Conservation (phyloP, 768 basidiomycete genomes). For the Kondoa malvinella region DNA sequence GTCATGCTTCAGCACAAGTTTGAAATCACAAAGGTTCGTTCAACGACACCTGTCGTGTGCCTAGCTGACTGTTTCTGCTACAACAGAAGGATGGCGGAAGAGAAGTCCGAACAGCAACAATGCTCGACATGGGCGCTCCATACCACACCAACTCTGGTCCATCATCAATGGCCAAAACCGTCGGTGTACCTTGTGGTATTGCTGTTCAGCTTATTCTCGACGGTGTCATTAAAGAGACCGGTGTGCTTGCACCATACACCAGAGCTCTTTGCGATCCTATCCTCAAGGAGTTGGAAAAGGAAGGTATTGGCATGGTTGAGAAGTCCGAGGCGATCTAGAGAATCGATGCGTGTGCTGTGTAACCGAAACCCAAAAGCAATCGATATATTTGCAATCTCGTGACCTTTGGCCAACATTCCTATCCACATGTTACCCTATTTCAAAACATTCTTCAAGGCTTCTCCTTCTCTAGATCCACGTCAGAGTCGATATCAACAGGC, state of each 20-base stretch:
- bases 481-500: too few species aligned
- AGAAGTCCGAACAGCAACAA: slow-evolving; percentile 72
- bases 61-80: background rate
- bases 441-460: too few species aligned
- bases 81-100: slow-evolving; percentile 31
- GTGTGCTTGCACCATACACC: slow-evolving; percentile 71
- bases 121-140: slow-evolving; percentile 71
- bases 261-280: slow-evolving; percentile 23
- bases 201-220: slow-evolving; percentile 82
- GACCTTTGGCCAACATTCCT: too few species aligned
- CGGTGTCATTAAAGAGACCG: slow-evolving; percentile 57
- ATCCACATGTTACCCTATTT: too few species aligned
- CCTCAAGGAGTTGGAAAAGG: slow-evolving; percentile 26
- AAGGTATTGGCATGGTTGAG: slow-evolving; percentile 27
- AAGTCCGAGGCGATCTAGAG: slow-evolving; percentile 4
- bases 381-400: too few species aligned
- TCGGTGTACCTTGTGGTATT: slow-evolving; percentile 86
- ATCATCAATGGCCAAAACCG: slow-evolving; percentile 68
- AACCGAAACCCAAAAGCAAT: too few species aligned
- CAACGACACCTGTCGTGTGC: slow-evolving; percentile 36
- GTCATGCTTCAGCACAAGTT: slow-evolving; percentile 99
- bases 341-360: too few species aligned
- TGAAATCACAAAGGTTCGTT: slow-evolving; percentile 70
- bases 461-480: too few species aligned
- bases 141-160: slow-evolving; percentile 18